Evolutionary conservation across 23 red algal species (phyloP).

Genomic region (Gracilaria gracilis): DNA sequence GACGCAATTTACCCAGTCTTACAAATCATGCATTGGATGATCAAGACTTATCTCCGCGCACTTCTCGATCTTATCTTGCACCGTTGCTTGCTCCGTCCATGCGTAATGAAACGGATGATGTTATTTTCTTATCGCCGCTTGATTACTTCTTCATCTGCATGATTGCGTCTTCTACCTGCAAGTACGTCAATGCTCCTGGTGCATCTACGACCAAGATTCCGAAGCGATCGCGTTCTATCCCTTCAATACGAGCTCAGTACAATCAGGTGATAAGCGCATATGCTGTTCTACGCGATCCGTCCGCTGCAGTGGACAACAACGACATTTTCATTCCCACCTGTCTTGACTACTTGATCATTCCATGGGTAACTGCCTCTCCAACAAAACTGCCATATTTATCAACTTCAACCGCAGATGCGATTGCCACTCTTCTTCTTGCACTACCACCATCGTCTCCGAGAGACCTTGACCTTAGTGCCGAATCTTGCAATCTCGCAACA

Average conservation of each 20-base stretch:
- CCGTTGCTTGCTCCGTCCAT: conserved; percentile 2
- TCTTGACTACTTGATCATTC: conserved; percentile 53
- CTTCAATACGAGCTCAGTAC: conserved; percentile 55
- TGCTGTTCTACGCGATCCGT: background rate
- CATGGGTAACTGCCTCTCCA: conserved; percentile 13
- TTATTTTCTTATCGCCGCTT: conserved; percentile 40
- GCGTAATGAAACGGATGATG: conserved; percentile 35
- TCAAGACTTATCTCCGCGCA: background rate
- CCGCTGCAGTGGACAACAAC: background rate
- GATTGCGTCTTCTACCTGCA: conserved; percentile 54
- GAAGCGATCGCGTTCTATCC: conserved; percentile 50
- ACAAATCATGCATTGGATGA: conserved; percentile 40
- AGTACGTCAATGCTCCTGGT: conserved; percentile 37
- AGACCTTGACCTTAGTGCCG: conserved; percentile 12
- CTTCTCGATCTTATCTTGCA: conserved; percentile 36
- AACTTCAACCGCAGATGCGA: conserved; percentile 46
- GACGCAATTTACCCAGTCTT: conserved; percentile 27
- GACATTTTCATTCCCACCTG: conserved; percentile 49
- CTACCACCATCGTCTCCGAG: conserved; percentile 16
- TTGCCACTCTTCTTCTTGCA: conserved; percentile 32
- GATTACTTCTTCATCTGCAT: conserved; percentile 67
- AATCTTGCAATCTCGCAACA: background rate
- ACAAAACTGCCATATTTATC: conserved; percentile 19
- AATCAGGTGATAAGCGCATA: conserved; percentile 59
- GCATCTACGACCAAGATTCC: background rate